Evolutionary conservation across 2,329 filamentous ascomycete species (phyloP).

Genomic region (Ophiostoma himal-ulmi): DNA sequence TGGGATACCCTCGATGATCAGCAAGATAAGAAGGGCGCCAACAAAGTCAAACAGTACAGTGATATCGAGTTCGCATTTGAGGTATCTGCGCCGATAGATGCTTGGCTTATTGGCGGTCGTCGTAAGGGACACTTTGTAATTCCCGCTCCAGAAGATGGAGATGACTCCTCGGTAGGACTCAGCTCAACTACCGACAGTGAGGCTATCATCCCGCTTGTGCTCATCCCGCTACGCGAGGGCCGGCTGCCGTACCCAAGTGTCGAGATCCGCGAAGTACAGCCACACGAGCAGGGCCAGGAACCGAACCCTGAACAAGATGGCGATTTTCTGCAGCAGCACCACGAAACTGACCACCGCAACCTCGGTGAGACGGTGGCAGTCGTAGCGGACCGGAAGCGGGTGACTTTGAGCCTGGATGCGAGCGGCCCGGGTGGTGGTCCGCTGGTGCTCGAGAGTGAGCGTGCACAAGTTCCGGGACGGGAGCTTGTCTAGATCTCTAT

Average conservation of each 20-base stretch:
- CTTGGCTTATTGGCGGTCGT: slow-evolving; percentile 80
- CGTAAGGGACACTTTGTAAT: slow-evolving; percentile 72
- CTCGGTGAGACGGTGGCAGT: slow-evolving; percentile 72
- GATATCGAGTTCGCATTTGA: slow-evolving; percentile 78
- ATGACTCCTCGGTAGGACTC: slow-evolving; percentile 23
- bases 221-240: slow-evolving; percentile 76
- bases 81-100: slow-evolving; percentile 63
- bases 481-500: slow-evolving; percentile 17
- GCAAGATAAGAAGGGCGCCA: slow-evolving; percentile 18
- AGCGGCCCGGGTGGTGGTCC: slow-evolving; percentile 61
- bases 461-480: slow-evolving; percentile 33
- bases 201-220: slow-evolving; percentile 59
- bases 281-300: slow-evolving; percentile 26
- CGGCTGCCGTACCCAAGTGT: slow-evolving; percentile 70
- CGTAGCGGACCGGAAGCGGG: slow-evolving; percentile 61
- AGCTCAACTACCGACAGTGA: slow-evolving; percentile 44
- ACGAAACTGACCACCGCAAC: slow-evolving; percentile 76
- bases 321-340: slow-evolving; percentile 37
- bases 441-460: slow-evolving; percentile 59
- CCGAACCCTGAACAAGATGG: slow-evolving; percentile 22
- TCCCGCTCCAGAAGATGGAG: slow-evolving; percentile 32
- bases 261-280: slow-evolving; percentile 62
- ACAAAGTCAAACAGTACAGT: slow-evolving; percentile 29
- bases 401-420: slow-evolving; percentile 66
- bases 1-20: slow-evolving; percentile 48